A percentile compares a stretch with the other conserved stretches of the same genome.
These are phyloP conservation scores for Leccinum pellstonianum DNA, from an alignment of 768 basidiomycete species.

Conservation along the genomic window DNA sequence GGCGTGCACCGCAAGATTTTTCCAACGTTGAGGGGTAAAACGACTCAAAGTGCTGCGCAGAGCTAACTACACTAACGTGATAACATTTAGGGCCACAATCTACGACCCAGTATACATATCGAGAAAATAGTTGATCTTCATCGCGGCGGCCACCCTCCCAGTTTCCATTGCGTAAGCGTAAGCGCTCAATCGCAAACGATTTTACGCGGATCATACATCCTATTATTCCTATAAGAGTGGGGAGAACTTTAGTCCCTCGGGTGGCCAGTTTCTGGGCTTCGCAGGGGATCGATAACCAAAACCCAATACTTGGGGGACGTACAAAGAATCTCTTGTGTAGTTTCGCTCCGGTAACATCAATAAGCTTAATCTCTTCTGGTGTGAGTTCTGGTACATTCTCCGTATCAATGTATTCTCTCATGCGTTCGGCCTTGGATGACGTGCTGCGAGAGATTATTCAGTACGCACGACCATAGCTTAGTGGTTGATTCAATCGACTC, in stretches of 20 bases:
- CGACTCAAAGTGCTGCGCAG: too few relatives aligned
- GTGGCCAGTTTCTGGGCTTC: conserved; percentile 21
- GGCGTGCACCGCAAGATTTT: too few relatives aligned
- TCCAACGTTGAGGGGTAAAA: too few relatives aligned
- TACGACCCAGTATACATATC: background rate
- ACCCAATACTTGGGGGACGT: background rate
- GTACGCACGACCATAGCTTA: background rate
- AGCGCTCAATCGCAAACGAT: background rate
- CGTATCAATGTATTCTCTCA: conserved; percentile 35
- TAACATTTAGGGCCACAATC: too few relatives aligned
- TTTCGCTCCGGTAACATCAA: conserved; percentile 27
- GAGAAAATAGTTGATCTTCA: background rate
- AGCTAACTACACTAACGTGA: too few relatives aligned
- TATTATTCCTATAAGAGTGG: background rate
- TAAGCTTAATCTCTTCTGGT: conserved; percentile 21
- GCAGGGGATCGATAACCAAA: conserved; percentile 2
- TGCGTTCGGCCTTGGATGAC: conserved; percentile 32
- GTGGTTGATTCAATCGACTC: conserved; percentile 4
- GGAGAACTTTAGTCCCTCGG: conserved; percentile 9
- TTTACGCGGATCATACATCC: background rate
- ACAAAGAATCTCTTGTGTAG: conserved; percentile 29
- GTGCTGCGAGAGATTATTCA: conserved; percentile 26
- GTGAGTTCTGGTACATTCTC: conserved; percentile 30
- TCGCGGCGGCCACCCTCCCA: background rate
- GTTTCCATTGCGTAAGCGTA: background rate